phyloP scores from a whole-genome alignment of 768 basidiomycete species.

The Daedaleopsis nitida region DNA sequence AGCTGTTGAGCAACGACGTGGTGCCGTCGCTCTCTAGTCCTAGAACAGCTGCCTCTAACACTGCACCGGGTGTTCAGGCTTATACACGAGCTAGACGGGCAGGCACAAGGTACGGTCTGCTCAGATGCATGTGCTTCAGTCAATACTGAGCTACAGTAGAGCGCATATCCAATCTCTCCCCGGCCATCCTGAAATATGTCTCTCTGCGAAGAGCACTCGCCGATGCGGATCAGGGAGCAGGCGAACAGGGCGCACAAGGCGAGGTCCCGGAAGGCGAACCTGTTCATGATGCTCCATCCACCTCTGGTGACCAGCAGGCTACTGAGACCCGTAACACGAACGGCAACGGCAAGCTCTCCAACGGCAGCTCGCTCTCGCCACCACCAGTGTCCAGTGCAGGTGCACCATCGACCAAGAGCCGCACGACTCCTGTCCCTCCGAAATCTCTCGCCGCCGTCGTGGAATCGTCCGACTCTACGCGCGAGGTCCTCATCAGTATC shows the following conservation, averaged over 20 bases:
- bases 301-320: not conserved
- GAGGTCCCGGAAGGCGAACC: not conserved
- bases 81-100: conserved; percentile 72
- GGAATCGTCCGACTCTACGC: conserved; percentile 37
- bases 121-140: not conserved
- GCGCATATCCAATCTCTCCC: conserved; percentile 42
- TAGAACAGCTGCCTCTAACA: conserved; percentile 78
- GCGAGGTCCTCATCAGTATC: conserved; percentile 57
- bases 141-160: conserved; percentile 22
- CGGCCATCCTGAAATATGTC: conserved; percentile 53
- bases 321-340: not conserved
- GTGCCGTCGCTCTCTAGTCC: conserved; percentile 44
- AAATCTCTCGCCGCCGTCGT: conserved; percentile 1
- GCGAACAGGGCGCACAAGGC: not conserved
- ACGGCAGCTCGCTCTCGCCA: conserved; percentile 2
- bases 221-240: not conserved
- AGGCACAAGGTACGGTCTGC: conserved; percentile 49
- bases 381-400: not conserved
- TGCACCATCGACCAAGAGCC: not conserved
- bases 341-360: not conserved
- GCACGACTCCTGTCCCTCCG: not conserved
- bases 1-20: not conserved
- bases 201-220: conserved; percentile 34
- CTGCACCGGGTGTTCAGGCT: conserved; percentile 71
- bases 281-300: not conserved